Percentiles rank a stretch among this genome's conserved stretches.
These are phyloP conservation scores for Nakaseomyces nivariensis DNA, from an alignment of 1,139 yeast genomes.

Conservation along the genomic window DNA sequence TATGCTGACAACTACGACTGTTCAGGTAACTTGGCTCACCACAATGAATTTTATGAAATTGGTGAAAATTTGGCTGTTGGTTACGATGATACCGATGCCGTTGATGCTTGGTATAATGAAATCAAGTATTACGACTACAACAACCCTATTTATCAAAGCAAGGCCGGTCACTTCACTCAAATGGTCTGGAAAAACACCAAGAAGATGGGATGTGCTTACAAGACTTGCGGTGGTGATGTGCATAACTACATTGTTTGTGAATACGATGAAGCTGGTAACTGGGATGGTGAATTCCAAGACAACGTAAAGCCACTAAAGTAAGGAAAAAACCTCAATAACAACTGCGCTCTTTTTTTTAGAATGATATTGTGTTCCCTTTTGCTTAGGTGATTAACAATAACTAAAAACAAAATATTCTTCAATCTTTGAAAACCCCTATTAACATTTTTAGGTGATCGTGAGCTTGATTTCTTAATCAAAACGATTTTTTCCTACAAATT, in stretches of 20 bases:
- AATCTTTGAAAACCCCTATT: background rate
- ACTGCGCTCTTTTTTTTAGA: background rate
- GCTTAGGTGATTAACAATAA: background rate
- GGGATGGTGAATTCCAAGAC: constrained; percentile 32
- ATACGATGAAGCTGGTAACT: constrained; percentile 52
- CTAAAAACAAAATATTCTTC: background rate
- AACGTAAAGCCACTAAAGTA: constrained; percentile 22
- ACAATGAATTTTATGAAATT: constrained; percentile 7
- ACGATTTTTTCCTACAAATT: too few relatives aligned
- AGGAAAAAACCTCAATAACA: background rate
- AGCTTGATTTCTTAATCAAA: background rate
- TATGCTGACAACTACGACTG: constrained; percentile 65
- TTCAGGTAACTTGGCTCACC: constrained; percentile 41
- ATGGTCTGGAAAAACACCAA: constrained; percentile 68
- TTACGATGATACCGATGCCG: constrained; percentile 46
- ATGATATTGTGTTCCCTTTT: background rate
- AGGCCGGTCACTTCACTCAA: constrained; percentile 72
- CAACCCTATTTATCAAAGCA: constrained; percentile 33
- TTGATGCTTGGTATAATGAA: constrained; percentile 80
- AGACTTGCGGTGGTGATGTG: constrained; percentile 37
- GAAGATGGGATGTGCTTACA: constrained; percentile 64
- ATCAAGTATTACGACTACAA: constrained; percentile 46
- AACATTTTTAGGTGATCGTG: background rate
- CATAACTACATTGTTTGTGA: constrained; percentile 51
- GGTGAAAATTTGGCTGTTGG: constrained; percentile 89